Evolutionary conservation across 208 protist genomes (phyloP).

Genomic region (Naegleria lovaniensis): DNA sequence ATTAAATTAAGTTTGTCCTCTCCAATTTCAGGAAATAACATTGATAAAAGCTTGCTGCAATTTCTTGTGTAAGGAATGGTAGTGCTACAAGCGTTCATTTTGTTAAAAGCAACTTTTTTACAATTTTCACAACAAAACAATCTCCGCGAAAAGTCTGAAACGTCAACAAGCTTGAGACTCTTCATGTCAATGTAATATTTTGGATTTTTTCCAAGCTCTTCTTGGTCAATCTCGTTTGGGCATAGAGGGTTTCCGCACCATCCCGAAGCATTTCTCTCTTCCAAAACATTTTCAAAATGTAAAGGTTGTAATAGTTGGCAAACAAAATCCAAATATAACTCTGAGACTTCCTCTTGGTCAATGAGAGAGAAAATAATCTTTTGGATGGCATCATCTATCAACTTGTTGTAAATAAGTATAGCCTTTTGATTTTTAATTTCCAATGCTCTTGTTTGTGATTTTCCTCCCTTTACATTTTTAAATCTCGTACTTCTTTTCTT

Average conservation of each 20-base stretch:
- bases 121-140: not conserved
- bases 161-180: not conserved
- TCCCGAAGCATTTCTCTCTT: not conserved
- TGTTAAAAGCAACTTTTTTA: not conserved
- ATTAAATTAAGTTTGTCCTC: not conserved
- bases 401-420: not conserved
- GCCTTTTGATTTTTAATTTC: not conserved
- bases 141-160: not conserved
- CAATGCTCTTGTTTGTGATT: not conserved
- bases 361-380: not conserved
- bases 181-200: not conserved
- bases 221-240: not conserved
- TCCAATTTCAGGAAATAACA: not conserved
- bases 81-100: not conserved
- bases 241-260: not conserved
- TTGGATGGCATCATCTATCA: not conserved
- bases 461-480: not conserved
- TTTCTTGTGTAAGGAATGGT: not conserved
- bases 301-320: not conserved
- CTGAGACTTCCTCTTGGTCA: not conserved
- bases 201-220: not conserved
- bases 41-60: not conserved
- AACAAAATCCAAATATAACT: not conserved
- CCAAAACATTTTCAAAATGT: not conserved
- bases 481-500: not conserved